Conservation (phyloP, 139 green algal genomes). For the Pseudopediastrum boryanum region DNA sequence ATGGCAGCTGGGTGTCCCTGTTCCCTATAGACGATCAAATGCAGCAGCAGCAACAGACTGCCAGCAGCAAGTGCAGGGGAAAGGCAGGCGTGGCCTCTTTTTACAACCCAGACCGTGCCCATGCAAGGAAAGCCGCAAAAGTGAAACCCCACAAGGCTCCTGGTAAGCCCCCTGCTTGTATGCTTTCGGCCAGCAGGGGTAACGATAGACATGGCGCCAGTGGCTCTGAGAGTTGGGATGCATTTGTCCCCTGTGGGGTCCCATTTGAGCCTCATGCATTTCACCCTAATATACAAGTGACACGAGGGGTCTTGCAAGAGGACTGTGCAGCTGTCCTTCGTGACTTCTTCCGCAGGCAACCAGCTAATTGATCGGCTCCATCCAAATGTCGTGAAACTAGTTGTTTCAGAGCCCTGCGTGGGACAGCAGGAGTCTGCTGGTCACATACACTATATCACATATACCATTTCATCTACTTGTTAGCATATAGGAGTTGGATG, state of each 20-base stretch:
- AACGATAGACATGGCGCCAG: not conserved
- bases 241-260: not conserved
- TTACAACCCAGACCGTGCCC: not conserved
- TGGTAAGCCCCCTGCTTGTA: not conserved
- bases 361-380: conserved; percentile 6
- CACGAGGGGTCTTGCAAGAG: conserved; percentile 60
- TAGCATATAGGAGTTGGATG: too few species aligned
- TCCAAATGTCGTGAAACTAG: not conserved
- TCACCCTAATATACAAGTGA: conserved; percentile 64
- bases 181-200: conserved; percentile 2
- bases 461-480: too few species aligned
- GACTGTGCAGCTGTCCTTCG: conserved; percentile 66
- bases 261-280: conserved; percentile 62
- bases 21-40: conserved; percentile 36
- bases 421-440: not conserved
- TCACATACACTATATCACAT: not conserved
- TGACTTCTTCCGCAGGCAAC: conserved; percentile 70
- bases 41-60: not conserved
- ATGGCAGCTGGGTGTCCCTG: conserved; percentile 89
- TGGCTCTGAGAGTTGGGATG: not conserved
- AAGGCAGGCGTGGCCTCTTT: not conserved
- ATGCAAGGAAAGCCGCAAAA: not conserved
- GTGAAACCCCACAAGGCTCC: not conserved
- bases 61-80: not conserved
- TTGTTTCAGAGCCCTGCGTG: not conserved